Percentiles rank a stretch among this genome's conserved stretches.
phyloP scores from a whole-genome alignment of 2,329 filamentous ascomycete genomes.

The Eutypella sp. region DNA sequence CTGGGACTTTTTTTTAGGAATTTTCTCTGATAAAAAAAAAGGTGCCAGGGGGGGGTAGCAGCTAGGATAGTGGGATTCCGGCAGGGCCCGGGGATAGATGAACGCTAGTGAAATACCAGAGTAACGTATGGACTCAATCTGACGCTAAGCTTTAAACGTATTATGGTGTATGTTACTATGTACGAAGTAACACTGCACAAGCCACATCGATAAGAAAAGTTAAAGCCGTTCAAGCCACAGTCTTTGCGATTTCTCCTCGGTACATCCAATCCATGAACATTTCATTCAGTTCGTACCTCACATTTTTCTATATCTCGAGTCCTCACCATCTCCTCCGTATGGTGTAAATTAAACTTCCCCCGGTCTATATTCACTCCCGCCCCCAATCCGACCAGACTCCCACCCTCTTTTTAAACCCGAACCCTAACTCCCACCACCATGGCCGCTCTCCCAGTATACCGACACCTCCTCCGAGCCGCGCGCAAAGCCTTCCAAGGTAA shows the following conservation, averaged over 20 bases:
- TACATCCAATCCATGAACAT: no score
- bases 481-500: constrained; percentile 79
- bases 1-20: constrained; percentile 8
- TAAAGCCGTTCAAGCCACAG: constrained; percentile 2
- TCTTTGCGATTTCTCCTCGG: background rate
- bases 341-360: background rate
- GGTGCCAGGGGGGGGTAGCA: background rate
- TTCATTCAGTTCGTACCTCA: no score
- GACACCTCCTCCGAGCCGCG: constrained; percentile 74
- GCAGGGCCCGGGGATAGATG: background rate
- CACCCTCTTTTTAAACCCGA: no score
- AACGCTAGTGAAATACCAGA: no score
- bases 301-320: background rate
- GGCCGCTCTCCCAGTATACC: constrained; percentile 62
- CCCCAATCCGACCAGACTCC: no score
- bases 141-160: no score
- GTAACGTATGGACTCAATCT: no score
- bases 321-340: background rate
- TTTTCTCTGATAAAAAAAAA: constrained; percentile 3
- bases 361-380: no score
- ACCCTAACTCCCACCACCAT: constrained; percentile 32
- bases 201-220: background rate
- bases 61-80: background rate
- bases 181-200: background rate
- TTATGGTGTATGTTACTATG: no score